These are phyloP conservation scores for Sordaria brevicollis DNA, from an alignment of 495 filamentous ascomycete genomes.

Conservation along the genomic window DNA sequence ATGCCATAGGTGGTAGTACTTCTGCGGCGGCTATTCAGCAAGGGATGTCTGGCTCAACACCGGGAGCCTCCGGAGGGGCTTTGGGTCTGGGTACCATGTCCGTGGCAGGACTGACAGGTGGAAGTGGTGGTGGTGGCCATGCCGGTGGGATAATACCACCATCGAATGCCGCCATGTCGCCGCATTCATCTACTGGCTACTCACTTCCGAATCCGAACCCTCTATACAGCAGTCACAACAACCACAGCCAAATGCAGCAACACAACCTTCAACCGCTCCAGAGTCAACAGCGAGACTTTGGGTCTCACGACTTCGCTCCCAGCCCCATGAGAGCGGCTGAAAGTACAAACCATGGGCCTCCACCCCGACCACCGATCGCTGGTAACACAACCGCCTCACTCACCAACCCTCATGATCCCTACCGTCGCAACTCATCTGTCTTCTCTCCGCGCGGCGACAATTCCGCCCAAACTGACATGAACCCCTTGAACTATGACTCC, in stretches of 20 bases:
- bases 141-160: background rate
- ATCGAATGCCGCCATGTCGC: background rate
- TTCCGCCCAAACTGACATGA: constrained; percentile 18
- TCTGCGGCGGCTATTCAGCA: constrained; percentile 3
- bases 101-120: background rate
- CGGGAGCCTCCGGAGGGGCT: background rate
- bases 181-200: background rate
- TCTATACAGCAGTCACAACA: background rate
- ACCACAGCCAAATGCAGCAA: background rate
- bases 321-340: background rate
- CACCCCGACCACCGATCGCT: background rate
- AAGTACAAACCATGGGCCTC: background rate
- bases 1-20: background rate
- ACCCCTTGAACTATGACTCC: background rate
- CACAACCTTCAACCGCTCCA: background rate
- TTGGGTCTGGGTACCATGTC: background rate
- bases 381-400: background rate
- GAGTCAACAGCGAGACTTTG: background rate
- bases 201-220: background rate
- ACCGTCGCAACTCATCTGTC: constrained; percentile 13
- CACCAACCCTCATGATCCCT: background rate
- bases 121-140: background rate
- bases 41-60: background rate
- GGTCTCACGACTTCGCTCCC: background rate
- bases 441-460: constrained; percentile 26